Percentiles rank a stretch among this genome's conserved stretches.
Evolutionary conservation across 257 asterid genomes (phyloP).

Genomic region (Ligustrum vulgare): DNA sequence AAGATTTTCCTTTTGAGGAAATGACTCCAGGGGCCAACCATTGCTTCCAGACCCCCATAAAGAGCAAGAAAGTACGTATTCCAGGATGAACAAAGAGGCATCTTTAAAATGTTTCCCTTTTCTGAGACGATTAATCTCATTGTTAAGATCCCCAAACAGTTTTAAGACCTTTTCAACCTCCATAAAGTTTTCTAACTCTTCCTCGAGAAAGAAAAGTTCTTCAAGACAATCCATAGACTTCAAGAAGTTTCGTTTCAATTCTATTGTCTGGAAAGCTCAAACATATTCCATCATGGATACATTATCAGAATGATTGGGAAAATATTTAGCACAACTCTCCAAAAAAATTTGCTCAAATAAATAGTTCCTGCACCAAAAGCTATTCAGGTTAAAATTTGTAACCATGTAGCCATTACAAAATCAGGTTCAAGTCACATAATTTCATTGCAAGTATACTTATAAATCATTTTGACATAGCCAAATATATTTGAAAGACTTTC

Average conservation of each 20-base stretch:
- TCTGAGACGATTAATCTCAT: conserved; percentile 41
- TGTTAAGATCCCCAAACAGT: conserved; percentile 39
- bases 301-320: conserved; percentile 31
- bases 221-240: conserved; percentile 42
- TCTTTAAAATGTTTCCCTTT: conserved; percentile 31
- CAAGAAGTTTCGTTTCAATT: conserved; percentile 45
- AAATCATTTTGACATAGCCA: not conserved
- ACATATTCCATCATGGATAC: conserved; percentile 47
- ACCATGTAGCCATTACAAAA: too few relatives aligned
- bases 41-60: conserved; percentile 41
- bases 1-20: conserved; percentile 37
- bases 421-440: too few relatives aligned
- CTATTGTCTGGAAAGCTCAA: conserved; percentile 44
- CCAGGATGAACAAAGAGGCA: conserved; percentile 38
- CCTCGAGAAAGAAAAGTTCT: conserved; percentile 51
- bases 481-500: not conserved
- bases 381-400: not conserved
- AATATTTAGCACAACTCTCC: conserved; percentile 42
- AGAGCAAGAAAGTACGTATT: conserved; percentile 36
- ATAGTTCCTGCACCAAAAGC: conserved; percentile 40
- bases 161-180: conserved; percentile 59
- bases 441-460: not conserved
- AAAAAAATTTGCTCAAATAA: conserved; percentile 49
- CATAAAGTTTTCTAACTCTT: conserved; percentile 48
- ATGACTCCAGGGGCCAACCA: conserved; percentile 61